Conservation (phyloP, 768 basidiomycete species). For the Calocybe cyanea region DNA sequence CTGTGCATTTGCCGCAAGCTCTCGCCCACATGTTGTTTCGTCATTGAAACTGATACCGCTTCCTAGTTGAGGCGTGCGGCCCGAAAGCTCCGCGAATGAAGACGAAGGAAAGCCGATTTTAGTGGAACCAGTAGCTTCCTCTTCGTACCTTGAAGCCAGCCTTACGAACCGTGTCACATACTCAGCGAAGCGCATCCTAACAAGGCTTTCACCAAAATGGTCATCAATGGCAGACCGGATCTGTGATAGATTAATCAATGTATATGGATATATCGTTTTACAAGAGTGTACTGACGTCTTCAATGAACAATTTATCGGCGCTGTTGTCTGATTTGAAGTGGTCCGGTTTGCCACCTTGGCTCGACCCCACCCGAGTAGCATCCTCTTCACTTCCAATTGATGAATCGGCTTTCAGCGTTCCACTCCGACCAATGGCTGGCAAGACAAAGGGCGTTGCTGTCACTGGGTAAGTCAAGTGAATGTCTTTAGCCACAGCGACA, state of each 20-base stretch:
- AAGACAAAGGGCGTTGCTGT: constrained; percentile 33
- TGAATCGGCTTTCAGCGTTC: constrained; percentile 62
- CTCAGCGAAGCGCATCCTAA: constrained; percentile 86
- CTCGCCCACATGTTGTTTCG: constrained; percentile 59
- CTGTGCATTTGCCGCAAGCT: constrained; percentile 71
- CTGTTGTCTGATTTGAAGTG: constrained; percentile 55
- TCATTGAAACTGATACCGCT: constrained; percentile 80
- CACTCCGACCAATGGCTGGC: constrained; percentile 51
- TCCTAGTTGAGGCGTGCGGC: constrained; percentile 55
- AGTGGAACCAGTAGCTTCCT: constrained; percentile 76
- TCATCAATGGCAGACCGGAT: constrained; percentile 83
- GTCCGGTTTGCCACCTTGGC: constrained; percentile 56
- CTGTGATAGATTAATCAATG: constrained; percentile 33
- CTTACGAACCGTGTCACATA: constrained; percentile 86
- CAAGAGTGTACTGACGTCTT: constrained; percentile 65
- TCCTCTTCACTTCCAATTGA: constrained; percentile 69
- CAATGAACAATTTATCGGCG: constrained; percentile 84
- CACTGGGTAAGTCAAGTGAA: constrained; percentile 55
- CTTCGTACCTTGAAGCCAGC: constrained; percentile 86
- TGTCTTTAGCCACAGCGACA: constrained; percentile 86
- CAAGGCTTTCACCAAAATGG: constrained; percentile 87
- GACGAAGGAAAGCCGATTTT: constrained; percentile 68
- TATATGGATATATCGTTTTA: not conserved
- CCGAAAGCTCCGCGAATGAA: constrained; percentile 46
- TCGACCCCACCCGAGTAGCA: constrained; percentile 50